Base-by-base conservation (phyloP, 805 yeast species). In the Lipomyces yamanashiensis region DNA sequence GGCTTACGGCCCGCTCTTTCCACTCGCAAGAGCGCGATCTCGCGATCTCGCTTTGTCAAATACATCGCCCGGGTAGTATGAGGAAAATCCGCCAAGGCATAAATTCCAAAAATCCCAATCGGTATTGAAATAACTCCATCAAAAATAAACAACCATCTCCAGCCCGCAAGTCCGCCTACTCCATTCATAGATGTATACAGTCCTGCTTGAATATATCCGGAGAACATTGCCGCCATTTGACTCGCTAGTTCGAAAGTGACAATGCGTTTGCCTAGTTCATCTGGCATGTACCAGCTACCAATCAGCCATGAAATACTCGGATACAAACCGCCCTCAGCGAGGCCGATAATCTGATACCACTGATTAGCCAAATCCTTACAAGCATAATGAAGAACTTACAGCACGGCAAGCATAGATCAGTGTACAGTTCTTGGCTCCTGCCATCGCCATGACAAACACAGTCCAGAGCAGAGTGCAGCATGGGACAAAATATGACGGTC, bases 391-490 rank as follows among this genome's bases (percentile, higher is more conserved):
- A 21, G 12, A 45, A 45, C 50, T 45, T 23, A 88, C 79, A 70
- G 88, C 88, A 59, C 95, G 76, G 45, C 86, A 74, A 0, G 82
- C 90, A 71, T 84, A 82, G 28, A 89, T 75, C 10, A 78, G 78
- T 23, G 80, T 78, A 53, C 80, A 84, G 67, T 78, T 80, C 69
- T 80, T 85, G 45, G 83, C 77, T 15, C 82, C 80, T 51, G 87
- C 78, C 1, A 91, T 87, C 59, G 67, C 61, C 63, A 74, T 44
- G 10, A 68, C 68, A 49, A 87, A 80, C 59, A 86, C 75, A 0
- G 89, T 82, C 92, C 91, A 89, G 39, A 83, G 78, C 41, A 87
- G 67, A 71, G 88, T 93, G 74, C 83, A 79, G 2, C 76, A 57
- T 0, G 87, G 87, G 49, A 84, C 72, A 13, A 81, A 76, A 74